These are phyloP conservation scores for Arabidopsis arenosa DNA, from an alignment of 345 rosid species.

Conservation along the genomic window DNA sequence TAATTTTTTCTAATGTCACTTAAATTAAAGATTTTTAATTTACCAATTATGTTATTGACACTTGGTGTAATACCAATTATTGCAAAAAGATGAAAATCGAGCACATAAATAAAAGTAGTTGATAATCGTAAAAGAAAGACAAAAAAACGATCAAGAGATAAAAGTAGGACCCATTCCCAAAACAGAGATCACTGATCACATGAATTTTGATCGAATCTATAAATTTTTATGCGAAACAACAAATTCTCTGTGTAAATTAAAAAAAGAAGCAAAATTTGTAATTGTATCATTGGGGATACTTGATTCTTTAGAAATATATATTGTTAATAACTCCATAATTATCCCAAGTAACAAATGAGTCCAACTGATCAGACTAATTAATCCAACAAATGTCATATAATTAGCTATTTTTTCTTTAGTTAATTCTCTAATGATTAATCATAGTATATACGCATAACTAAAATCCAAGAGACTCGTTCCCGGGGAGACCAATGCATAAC, in stretches of 20 bases:
- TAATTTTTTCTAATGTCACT: too few species aligned
- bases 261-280: too few species aligned
- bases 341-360: conserved; percentile 8
- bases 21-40: too few species aligned
- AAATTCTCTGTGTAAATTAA: too few species aligned
- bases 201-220: too few species aligned
- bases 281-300: too few species aligned
- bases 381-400: background rate
- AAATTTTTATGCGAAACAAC: too few species aligned
- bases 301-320: too few species aligned
- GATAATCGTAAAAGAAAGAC: conserved; percentile 17
- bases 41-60: too few species aligned
- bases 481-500: conserved; percentile 58
- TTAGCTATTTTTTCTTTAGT: background rate
- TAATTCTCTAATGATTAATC: background rate
- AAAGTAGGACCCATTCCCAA: conserved; percentile 12
- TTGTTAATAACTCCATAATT: too few species aligned
- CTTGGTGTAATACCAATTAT: background rate
- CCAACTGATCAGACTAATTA: background rate
- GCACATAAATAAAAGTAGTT: conserved; percentile 8
- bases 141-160: background rate
- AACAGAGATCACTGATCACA: conserved; percentile 23
- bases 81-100: background rate
- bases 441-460: background rate
- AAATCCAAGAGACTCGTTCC: conserved; percentile 33